phyloP scores from a whole-genome alignment of 2,329 filamentous ascomycete genomes.

The Apiospora koreana region DNA sequence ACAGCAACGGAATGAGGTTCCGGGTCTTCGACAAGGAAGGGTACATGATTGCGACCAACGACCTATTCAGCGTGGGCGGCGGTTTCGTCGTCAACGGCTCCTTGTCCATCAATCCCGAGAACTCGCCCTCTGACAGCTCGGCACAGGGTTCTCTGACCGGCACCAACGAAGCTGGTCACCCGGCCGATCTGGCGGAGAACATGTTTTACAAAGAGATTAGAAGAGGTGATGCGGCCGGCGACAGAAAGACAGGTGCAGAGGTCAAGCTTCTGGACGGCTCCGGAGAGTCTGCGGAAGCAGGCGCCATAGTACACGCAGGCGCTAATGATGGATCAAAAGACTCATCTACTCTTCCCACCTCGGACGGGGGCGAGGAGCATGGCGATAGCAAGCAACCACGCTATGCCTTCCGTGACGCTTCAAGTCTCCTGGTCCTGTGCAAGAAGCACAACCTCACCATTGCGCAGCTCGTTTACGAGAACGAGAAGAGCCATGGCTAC shows the following conservation, averaged over 20 bases:
- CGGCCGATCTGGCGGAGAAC: constrained; percentile 51
- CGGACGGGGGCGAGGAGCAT: neutral
- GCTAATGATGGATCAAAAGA: constrained; percentile 18
- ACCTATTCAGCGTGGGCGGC: constrained; percentile 53
- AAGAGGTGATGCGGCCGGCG: constrained; percentile 46
- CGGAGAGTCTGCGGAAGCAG: constrained; percentile 17
- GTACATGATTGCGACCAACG: constrained; percentile 48
- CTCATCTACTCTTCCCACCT: constrained; percentile 12
- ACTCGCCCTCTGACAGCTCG: constrained; percentile 18
- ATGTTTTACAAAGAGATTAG: constrained; percentile 54
- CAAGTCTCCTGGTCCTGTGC: constrained; percentile 47
- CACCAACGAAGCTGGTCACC: constrained; percentile 32
- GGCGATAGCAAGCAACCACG: constrained; percentile 36
- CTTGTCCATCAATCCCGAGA: constrained; percentile 34
- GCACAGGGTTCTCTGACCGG: constrained; percentile 17
- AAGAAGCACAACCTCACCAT: constrained; percentile 53
- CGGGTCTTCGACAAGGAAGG: constrained; percentile 51
- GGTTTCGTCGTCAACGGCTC: constrained; percentile 54
- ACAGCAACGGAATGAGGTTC: constrained; percentile 55
- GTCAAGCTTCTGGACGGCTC: constrained; percentile 37
- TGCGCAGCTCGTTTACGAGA: constrained; percentile 53
- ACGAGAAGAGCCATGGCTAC: constrained; percentile 52
- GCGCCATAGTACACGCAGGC: constrained; percentile 17
- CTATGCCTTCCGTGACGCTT: constrained; percentile 49
- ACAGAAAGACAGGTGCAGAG: constrained; percentile 45